phyloP scores from a whole-genome alignment of 1,284 basidiomycete species.

The Rhodotorula glutinis region DNA sequence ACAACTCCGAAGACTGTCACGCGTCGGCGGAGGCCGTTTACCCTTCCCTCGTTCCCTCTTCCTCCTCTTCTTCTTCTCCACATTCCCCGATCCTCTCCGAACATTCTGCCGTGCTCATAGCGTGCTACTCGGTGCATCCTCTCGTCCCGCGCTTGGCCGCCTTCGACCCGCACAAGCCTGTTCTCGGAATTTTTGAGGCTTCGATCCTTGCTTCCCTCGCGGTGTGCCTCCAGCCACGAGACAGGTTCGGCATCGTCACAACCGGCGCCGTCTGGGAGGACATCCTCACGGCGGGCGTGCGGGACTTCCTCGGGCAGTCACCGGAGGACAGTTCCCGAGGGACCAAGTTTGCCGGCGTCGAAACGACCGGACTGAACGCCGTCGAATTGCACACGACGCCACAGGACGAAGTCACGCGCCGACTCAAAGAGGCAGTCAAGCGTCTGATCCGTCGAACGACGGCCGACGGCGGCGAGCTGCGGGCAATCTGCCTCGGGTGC shows the following conservation, averaged over 20 bases:
- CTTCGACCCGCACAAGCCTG: slow-evolving; percentile 37
- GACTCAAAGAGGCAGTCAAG: slow-evolving; percentile 46
- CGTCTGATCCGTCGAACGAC: slow-evolving; percentile 39
- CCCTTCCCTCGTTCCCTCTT: slow-evolving; percentile 1
- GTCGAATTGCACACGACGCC: slow-evolving; percentile 52
- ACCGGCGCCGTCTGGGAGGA: slow-evolving; percentile 55
- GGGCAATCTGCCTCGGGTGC: slow-evolving; percentile 54
- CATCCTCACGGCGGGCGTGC: slow-evolving; percentile 49
- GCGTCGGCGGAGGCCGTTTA: slow-evolving; percentile 49
- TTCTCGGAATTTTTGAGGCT: slow-evolving; percentile 56
- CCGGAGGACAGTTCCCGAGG: neutral
- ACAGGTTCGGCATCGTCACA: slow-evolving; percentile 54
- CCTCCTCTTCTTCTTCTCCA: neutral
- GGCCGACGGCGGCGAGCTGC: slow-evolving; percentile 36
- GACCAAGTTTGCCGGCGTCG: slow-evolving; percentile 51
- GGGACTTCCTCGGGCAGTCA: slow-evolving; percentile 40
- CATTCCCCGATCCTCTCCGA: slow-evolving; percentile 6
- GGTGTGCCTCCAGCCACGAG: slow-evolving; percentile 30
- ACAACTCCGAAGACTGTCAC: slow-evolving; percentile 51
- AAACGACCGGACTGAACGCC: slow-evolving; percentile 53
- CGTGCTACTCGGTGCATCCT: slow-evolving; percentile 57
- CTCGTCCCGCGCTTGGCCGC: slow-evolving; percentile 52
- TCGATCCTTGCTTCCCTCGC: slow-evolving; percentile 49
- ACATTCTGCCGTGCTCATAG: slow-evolving; percentile 53
- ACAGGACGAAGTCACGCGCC: slow-evolving; percentile 47